Evolutionary conservation across 768 basidiomycete species (phyloP), one percentile per base, ranked within the genome.

Genomic region (Butyriboletus loyo): DNA sequence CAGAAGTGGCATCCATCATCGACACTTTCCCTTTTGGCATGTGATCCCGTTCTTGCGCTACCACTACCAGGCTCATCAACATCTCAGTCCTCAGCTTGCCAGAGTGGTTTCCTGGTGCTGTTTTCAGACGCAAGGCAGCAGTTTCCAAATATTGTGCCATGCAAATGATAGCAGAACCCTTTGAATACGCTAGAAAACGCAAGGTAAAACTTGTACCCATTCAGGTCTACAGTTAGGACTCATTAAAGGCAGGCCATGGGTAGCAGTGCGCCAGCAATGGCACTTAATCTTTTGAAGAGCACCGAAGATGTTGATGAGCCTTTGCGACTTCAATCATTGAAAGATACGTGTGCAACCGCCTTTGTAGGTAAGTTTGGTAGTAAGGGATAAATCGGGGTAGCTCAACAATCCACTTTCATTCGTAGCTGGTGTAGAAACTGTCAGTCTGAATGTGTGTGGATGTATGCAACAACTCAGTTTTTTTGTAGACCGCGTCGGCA

Each of bases 111-210:
- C 66, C 66, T 5, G 60, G 64, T 17, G 46, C 50, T 11, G 17
- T 48, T 13, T 71, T 75, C 52, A 68, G 66, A 50, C 59, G 52
- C 52, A 54, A 53, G 38, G 64, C 64, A 3, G 17, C 3, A 7
- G 7, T 48, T 17, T 55, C 58, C 19, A 54, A 35, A n/a, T 6
- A 25, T 11, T 56, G 47, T 32, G 50, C 50, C 21, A 32, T 5
- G 9, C 35, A 46, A 24, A 63, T 65, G 46, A 52, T 66, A 41
- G 17, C 22, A 21, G 56, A 57, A 11, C 53, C 58, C 0, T 64
- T 63, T 30, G 50, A 64, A 39, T 21, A 54, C 14, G 60, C 47
- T 27, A 44, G 6, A 35, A 50, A 43, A 35, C 54, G 54, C 43
- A 38, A 63, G 53, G 57, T 59, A 15, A 30, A 5, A 30, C n/a